Evolutionary conservation across 2,329 filamentous ascomycete genomes (phyloP).

Genomic region (Aspergillus fischeri): DNA sequence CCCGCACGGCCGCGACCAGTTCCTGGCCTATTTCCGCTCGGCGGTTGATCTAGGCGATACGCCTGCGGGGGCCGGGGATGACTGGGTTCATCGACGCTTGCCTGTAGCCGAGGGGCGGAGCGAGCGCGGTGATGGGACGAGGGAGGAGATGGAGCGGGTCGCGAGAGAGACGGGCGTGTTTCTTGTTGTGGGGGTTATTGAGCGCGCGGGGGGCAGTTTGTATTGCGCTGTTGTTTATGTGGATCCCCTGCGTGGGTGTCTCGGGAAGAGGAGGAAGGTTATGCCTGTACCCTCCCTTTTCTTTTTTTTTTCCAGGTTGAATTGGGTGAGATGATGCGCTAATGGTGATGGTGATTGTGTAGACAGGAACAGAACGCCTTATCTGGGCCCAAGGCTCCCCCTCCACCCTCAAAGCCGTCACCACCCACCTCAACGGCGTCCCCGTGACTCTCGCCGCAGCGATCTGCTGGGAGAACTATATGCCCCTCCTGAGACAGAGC

Average conservation of each 20-base stretch:
- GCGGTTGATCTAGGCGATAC: constrained; percentile 84
- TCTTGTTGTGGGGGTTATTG: constrained; percentile 73
- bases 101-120: constrained; percentile 49
- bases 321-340: too few relatives aligned
- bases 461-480: constrained; percentile 97
- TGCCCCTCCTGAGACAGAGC: constrained; percentile 79
- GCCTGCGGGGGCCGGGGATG: constrained; percentile 62
- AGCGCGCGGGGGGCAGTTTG: constrained; percentile 73
- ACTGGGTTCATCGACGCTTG: constrained; percentile 65
- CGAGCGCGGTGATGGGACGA: constrained; percentile 66
- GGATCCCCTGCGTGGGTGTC: constrained; percentile 64
- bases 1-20: constrained; percentile 72
- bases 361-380: constrained; percentile 75
- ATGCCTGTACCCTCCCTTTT: constrained; percentile 61
- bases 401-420: constrained; percentile 72
- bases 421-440: constrained; percentile 72
- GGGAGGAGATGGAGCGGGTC: constrained; percentile 73
- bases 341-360: too few relatives aligned
- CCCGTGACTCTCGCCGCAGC: constrained; percentile 77
- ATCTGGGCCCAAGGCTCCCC: constrained; percentile 87
- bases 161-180: constrained; percentile 77
- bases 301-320: too few relatives aligned
- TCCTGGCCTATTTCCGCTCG: constrained; percentile 69
- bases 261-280: constrained; percentile 87
- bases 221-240: constrained; percentile 84